Percentiles rank a stretch among this genome's conserved stretches.
phyloP scores from a whole-genome alignment of 805 yeast species.

The Saccharomycopsis capsularis region DNA sequence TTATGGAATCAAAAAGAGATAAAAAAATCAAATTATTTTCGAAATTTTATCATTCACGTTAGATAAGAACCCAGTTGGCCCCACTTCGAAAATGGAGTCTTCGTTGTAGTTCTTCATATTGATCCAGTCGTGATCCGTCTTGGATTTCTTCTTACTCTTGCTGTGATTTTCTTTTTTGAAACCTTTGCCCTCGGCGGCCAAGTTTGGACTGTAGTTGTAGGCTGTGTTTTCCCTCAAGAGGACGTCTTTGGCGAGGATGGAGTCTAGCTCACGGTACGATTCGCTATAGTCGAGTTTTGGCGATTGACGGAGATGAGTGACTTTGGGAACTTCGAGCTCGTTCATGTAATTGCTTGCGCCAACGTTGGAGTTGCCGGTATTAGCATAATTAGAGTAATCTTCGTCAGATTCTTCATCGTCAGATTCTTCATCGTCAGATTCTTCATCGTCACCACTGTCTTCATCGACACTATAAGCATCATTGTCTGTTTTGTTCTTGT shows the following conservation, averaged over 20 bases:
- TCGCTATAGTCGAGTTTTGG: conserved; percentile 1
- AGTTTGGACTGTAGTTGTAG: conserved; percentile 1
- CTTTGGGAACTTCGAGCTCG: conserved; percentile 4
- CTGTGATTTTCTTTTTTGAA: not conserved
- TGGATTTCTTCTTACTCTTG: not conserved
- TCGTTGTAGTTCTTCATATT: conserved; percentile 21
- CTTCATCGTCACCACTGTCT: not conserved
- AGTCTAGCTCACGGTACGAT: conserved; percentile 5
- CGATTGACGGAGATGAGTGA: conserved; percentile 1
- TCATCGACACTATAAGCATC: not conserved
- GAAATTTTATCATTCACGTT: conserved; percentile 21
- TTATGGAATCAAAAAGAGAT: too few relatives aligned
- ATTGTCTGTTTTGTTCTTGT: not conserved
- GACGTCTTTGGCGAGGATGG: conserved; percentile 3
- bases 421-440: conserved; percentile 6
- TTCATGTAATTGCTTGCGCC: not conserved
- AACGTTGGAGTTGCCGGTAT: not conserved
- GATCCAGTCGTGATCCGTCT: conserved; percentile 16
- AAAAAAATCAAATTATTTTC: conserved; percentile 18
- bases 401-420: conserved; percentile 4
- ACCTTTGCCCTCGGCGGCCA: not conserved
- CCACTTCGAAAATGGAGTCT: conserved; percentile 20
- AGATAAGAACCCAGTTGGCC: conserved; percentile 20
- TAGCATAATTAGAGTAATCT: not conserved
- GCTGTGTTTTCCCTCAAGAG: conserved; percentile 6